These are phyloP conservation scores for Allantophomopsis cytisporea DNA, from an alignment of 2,329 filamentous ascomycete species.

Conservation along the genomic window DNA sequence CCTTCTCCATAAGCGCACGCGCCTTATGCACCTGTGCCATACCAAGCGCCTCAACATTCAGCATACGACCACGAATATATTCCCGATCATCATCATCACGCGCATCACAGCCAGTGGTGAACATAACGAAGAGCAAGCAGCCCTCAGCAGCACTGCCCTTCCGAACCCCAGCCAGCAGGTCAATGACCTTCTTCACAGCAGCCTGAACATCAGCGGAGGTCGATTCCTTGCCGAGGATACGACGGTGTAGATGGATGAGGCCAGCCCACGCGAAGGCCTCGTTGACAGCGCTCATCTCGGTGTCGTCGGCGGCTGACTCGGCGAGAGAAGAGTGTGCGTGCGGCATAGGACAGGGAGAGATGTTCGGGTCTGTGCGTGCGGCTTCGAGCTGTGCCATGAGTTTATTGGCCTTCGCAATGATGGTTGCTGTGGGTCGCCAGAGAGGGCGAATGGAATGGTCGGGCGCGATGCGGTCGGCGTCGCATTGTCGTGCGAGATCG, in stretches of 20 bases:
- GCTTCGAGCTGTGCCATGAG: slow-evolving; percentile 48
- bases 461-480: slow-evolving; percentile 45
- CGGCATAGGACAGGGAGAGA: slow-evolving; percentile 2
- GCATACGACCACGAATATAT: slow-evolving; percentile 51
- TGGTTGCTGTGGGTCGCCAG: slow-evolving; percentile 43
- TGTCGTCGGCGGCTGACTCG: slow-evolving; percentile 39
- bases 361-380: slow-evolving; percentile 28
- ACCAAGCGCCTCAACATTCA: slow-evolving; percentile 56
- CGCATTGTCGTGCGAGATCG: slow-evolving; percentile 55
- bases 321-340: slow-evolving; percentile 34
- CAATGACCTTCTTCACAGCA: slow-evolving; percentile 49
- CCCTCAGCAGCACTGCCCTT: slow-evolving; percentile 59
- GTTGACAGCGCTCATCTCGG: slow-evolving; percentile 59
- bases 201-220: slow-evolving; percentile 45
- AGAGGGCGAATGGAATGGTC: slow-evolving; percentile 32
- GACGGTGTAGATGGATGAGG: slow-evolving; percentile 60
- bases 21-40: slow-evolving; percentile 59
- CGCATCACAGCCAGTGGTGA: slow-evolving; percentile 69
- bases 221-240: slow-evolving; percentile 50
- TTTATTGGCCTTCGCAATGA: slow-evolving; percentile 39
- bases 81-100: slow-evolving; percentile 37
- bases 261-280: slow-evolving; percentile 71
- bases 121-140: slow-evolving; percentile 68
- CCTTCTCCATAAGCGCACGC: slow-evolving; percentile 49
- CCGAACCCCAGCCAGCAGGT: slow-evolving; percentile 46